Evolutionary conservation across 2,329 filamentous ascomycete genomes (phyloP).

Genomic region (Chrysosporium keratinophilum): DNA sequence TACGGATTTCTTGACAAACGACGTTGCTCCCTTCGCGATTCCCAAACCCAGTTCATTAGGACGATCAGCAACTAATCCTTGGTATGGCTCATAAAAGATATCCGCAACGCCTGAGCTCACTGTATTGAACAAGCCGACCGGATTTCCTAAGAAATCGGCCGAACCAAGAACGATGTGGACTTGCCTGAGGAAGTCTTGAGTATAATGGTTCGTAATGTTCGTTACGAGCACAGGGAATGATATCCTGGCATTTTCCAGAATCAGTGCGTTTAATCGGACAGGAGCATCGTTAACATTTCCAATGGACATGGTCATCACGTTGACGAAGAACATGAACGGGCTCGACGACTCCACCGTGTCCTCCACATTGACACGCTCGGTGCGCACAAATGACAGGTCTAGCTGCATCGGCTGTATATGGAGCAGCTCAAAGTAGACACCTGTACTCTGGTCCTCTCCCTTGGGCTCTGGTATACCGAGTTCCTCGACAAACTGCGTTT

Average conservation of each 20-base stretch:
- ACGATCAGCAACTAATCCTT: conserved; percentile 88
- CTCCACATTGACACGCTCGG: conserved; percentile 90
- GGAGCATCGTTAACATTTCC: conserved; percentile 98
- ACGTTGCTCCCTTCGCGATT: conserved; percentile 91
- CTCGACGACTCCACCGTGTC: conserved; percentile 85
- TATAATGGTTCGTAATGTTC: conserved; percentile 89
- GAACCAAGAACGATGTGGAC: conserved; percentile 96
- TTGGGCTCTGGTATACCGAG: conserved; percentile 88
- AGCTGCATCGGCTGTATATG: conserved; percentile 98
- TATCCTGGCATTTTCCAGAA: conserved; percentile 89
- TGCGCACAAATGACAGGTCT: conserved; percentile 92
- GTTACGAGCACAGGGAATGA: conserved; percentile 73
- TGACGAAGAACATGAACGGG: conserved; percentile 97
- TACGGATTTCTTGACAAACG: conserved; percentile 96
- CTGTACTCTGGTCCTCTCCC: conserved; percentile 71
- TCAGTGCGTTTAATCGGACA: conserved; percentile 80
- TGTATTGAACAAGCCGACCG: conserved; percentile 95
- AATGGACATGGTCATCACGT: conserved; percentile 98
- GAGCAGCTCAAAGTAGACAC: conserved; percentile 95
- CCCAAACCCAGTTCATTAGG: conserved; percentile 91
- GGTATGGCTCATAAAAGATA: conserved; percentile 99
- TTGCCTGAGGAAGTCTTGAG: conserved; percentile 89
- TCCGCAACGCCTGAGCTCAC: conserved; percentile 94
- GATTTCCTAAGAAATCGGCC: conserved; percentile 94
- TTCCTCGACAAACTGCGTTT: conserved; percentile 75